phyloP scores from a whole-genome alignment of 257 asterid genomes.

The Nicotiana benthamiana region DNA sequence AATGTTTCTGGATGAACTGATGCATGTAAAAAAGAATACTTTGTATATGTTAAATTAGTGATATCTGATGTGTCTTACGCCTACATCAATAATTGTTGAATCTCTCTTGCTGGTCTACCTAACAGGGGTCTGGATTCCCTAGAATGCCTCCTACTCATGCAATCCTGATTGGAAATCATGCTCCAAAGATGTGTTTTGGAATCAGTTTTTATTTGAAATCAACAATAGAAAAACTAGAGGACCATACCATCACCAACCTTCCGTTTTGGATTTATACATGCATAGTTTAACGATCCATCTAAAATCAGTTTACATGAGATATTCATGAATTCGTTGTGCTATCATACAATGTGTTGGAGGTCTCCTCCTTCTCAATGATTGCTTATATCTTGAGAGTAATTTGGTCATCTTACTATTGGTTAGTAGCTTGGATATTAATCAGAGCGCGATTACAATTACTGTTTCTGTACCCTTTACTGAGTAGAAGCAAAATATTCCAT shows the following conservation, averaged over 20 bases:
- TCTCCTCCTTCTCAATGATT: background rate
- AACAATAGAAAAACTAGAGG: background rate
- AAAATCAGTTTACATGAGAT: background rate
- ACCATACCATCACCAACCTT: background rate
- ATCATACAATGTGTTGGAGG: background rate
- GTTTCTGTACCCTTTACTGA: background rate
- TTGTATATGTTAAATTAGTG: background rate
- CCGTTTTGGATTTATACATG: too few relatives aligned
- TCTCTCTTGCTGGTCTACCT: background rate
- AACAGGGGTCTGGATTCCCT: background rate
- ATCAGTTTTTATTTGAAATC: background rate
- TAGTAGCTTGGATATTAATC: background rate
- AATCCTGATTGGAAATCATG: background rate
- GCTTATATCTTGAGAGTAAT: background rate
- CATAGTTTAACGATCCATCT: too few relatives aligned
- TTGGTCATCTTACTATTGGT: too few relatives aligned
- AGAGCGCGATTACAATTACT: background rate
- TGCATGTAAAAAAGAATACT: background rate
- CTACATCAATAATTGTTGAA: background rate
- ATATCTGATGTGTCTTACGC: background rate
- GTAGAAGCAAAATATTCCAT: background rate
- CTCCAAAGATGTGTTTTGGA: background rate
- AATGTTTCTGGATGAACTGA: background rate
- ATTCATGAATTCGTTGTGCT: background rate
- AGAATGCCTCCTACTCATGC: background rate